A percentile compares a stretch with the other conserved stretches of the same genome.
These are phyloP conservation scores for Fragosphaeria purpurea DNA, from an alignment of 2,329 filamentous ascomycete species.

Conservation along the genomic window DNA sequence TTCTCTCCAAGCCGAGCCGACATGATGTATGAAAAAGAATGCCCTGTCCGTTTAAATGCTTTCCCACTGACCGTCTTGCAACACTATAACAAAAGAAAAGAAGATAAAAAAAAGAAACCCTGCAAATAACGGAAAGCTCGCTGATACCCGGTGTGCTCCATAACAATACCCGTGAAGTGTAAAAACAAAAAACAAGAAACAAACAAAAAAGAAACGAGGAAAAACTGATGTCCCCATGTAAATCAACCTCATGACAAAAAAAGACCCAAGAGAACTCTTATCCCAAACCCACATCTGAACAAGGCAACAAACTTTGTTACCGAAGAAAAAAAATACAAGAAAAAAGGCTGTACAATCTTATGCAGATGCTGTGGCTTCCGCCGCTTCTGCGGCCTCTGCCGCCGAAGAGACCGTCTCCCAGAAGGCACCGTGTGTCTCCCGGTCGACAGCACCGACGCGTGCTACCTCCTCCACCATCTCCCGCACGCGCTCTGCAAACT, in stretches of 20 bases:
- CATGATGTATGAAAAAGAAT: not conserved
- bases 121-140: not conserved
- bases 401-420: constrained; percentile 48
- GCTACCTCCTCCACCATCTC: constrained; percentile 60
- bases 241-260: too few relatives aligned
- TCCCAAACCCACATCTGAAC: too few relatives aligned
- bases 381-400: constrained; percentile 15
- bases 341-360: too few relatives aligned
- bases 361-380: not conserved
- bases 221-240: too few relatives aligned
- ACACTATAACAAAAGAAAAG: not conserved
- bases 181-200: not conserved
- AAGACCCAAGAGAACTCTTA: too few relatives aligned
- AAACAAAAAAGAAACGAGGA: too few relatives aligned
- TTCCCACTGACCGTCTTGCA: not conserved
- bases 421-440: constrained; percentile 57
- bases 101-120: not conserved
- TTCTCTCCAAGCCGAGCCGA: not conserved
- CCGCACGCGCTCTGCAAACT: constrained; percentile 61
- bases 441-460: constrained; percentile 56
- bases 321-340: too few relatives aligned
- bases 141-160: too few relatives aligned
- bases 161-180: not conserved
- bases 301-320: too few relatives aligned
- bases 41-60: too few relatives aligned